Evolutionary conservation across 2,329 filamentous ascomycete species (phyloP).

Genomic region (Ophiostoma himal-ulmi): DNA sequence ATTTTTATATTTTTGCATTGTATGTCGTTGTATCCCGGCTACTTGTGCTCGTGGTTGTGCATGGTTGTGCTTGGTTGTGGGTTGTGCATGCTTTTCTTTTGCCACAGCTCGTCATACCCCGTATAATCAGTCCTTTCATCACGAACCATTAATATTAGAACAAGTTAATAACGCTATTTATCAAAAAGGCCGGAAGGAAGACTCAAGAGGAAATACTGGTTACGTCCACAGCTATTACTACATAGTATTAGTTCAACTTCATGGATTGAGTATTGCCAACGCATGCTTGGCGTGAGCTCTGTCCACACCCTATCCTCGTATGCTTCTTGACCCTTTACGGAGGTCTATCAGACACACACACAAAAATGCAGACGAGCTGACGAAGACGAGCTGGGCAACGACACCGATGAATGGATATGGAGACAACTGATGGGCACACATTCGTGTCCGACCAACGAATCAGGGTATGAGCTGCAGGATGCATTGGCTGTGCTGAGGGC

Average conservation of each 20-base stretch:
- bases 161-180: background rate
- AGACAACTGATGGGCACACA: background rate
- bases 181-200: too few relatives aligned
- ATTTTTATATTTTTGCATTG: background rate
- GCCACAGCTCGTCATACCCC: constrained; percentile 2
- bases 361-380: background rate
- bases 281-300: constrained; percentile 2
- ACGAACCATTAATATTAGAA: background rate
- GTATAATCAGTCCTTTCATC: constrained; percentile 4
- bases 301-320: background rate
- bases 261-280: background rate
- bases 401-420: background rate
- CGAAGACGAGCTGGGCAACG: background rate
- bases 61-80: background rate
- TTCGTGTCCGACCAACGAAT: constrained; percentile 8
- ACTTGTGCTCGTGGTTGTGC: background rate
- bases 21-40: background rate
- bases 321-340: background rate
- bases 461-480: background rate
- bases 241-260: background rate
- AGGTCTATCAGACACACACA: background rate
- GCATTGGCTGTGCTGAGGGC: background rate
- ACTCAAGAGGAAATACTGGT: background rate
- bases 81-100: background rate
- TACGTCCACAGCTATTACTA: background rate